phyloP scores from a whole-genome alignment of 495 filamentous ascomycete species.

The Talaromyces liani region DNA sequence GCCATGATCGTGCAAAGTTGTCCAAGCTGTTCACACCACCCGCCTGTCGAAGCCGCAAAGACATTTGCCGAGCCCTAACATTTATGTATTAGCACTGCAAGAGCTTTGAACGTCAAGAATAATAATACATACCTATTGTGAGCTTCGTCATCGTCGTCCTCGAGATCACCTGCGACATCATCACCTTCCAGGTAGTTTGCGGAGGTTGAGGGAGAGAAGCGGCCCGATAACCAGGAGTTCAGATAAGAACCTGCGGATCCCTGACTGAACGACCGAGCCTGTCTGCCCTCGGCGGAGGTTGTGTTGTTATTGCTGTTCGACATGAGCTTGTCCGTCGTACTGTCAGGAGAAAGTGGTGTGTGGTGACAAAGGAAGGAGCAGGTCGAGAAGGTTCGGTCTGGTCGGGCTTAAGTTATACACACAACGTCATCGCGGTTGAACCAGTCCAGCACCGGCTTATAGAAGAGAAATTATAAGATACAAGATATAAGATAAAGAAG shows the following conservation, averaged over 20 bases:
- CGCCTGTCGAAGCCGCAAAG: constrained; percentile 66
- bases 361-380: background rate
- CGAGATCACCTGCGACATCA: constrained; percentile 8
- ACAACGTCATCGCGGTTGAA: background rate
- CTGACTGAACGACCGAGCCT: constrained; percentile 22
- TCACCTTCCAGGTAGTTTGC: constrained; percentile 13
- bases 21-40: constrained; percentile 91
- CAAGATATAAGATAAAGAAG: background rate
- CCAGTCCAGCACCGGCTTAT: background rate
- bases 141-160: background rate
- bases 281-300: constrained; percentile 12
- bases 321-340: background rate
- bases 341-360: background rate
- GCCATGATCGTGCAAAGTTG: constrained; percentile 92
- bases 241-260: constrained; percentile 26
- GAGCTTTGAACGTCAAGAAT: background rate
- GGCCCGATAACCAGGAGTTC: constrained; percentile 28
- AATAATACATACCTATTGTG: background rate
- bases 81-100: background rate
- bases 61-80: constrained; percentile 54
- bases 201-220: constrained; percentile 15
- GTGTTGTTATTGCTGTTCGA: background rate
- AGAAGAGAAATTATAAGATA: background rate
- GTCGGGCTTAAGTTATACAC: background rate
- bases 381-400: background rate